phyloP scores from a whole-genome alignment of 139 green algal species.

The Penium margaritaceum region DNA sequence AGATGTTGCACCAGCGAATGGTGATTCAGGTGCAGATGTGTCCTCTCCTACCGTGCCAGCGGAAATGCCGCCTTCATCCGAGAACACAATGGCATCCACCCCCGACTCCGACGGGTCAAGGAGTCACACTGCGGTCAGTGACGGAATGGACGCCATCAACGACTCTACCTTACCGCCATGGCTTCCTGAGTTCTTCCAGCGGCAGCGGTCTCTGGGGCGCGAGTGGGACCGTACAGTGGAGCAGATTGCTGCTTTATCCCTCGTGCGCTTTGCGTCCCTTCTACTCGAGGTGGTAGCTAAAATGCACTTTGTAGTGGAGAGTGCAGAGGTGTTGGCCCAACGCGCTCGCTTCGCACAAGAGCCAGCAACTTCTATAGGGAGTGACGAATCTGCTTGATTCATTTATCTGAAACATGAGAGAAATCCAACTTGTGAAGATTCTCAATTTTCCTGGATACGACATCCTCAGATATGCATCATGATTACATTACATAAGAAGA shows the following conservation, averaged over 20 bases:
- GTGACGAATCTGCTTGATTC: no score
- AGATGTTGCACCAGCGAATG: neutral
- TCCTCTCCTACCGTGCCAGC: no score
- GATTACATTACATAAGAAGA: no score
- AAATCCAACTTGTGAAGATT: no score
- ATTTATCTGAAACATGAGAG: no score
- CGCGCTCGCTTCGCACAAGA: constrained; percentile 11
- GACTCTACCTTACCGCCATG: no score
- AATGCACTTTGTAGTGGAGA: constrained; percentile 31
- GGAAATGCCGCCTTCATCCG: no score
- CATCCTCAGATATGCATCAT: no score
- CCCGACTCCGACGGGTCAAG: no score
- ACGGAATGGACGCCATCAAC: neutral
- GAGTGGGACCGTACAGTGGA: constrained; percentile 30
- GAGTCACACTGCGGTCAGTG: neutral
- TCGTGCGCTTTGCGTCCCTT: constrained; percentile 29
- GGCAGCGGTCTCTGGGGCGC: constrained; percentile 14
- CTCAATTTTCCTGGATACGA: no score
- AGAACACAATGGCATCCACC: no score
- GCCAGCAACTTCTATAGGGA: no score
- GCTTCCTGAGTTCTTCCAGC: constrained; percentile 6
- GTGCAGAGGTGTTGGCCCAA: neutral
- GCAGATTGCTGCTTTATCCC: constrained; percentile 24
- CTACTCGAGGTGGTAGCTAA: constrained; percentile 35
- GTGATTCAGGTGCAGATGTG: neutral